Base-by-base conservation (phyloP, 352 stramenopile genomes). In the Plasmopara muralis region DNA sequence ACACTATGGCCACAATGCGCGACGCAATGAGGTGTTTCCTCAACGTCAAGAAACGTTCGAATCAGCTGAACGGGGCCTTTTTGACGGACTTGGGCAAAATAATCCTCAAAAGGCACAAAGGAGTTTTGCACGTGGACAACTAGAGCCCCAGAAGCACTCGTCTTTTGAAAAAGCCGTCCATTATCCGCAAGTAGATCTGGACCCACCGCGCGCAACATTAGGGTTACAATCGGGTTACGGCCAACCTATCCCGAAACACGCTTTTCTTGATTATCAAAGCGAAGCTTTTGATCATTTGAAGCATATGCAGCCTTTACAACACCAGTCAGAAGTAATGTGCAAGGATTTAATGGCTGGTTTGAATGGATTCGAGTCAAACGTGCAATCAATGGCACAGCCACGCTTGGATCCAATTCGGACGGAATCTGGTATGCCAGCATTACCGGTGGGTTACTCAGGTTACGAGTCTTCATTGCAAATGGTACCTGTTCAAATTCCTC, bases 11-110 rank as follows among this genome's bases (percentile, higher is more conserved):
- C 68, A 64, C 2, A 60, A 60, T 9, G 18, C 13, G 16, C 50
- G 47, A 20, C 46, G 10, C 15, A 45, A 48, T 25, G 7, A 9
- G 4, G 47, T 7, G 18, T 47, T 50, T 18, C 40, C 55, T 29
- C 30, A 52, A 42, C n/a, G 25, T 44, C 39, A 50, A 31, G 49
- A 53, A 25, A 37, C 28, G 14, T 53, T 53, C 31, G 41, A 41
- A 13, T 25, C 42, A 44, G 18, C 29, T 30, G 49, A 61, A n/a
- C 34, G 40, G 28, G 61, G 66, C 0, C 41, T 81, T 8, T 72
- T 81, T 9, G 72, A 79, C 34, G 75, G 75, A 20, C 53, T 86
- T 5, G 75, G 75, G 0, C 55, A 68, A 44, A 70, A 71, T n/a
- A 59, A 72, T 34, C 57, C 60, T 28, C 60, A 64, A 47, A 49